phyloP scores from a whole-genome alignment of 2,329 filamentous ascomycete species.

The Camillea tinctor region DNA sequence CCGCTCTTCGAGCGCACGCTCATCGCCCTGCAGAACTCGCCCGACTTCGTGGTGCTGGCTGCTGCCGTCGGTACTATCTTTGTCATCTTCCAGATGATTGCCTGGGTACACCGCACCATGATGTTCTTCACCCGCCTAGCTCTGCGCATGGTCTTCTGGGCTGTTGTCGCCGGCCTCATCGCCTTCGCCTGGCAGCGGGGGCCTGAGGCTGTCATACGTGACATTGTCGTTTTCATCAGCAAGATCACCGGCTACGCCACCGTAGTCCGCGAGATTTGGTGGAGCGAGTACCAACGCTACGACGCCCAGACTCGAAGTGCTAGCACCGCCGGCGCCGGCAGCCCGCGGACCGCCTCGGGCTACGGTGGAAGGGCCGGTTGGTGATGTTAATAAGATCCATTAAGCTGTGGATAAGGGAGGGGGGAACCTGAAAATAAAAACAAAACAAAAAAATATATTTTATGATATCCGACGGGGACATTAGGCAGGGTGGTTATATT shows the following conservation, averaged over 20 bases:
- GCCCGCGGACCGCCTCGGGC: constrained; percentile 13
- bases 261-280: constrained; percentile 54
- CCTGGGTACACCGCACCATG: constrained; percentile 69
- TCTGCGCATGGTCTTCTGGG: constrained; percentile 64
- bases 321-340: constrained; percentile 10
- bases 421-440: background rate
- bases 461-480: background rate
- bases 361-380: constrained; percentile 8
- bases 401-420: background rate
- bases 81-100: constrained; percentile 63
- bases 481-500: background rate
- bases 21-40: constrained; percentile 37
- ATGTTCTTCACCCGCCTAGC: constrained; percentile 74
- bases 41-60: constrained; percentile 43
- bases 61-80: constrained; percentile 56
- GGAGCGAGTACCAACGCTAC: constrained; percentile 56
- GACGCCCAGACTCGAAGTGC: constrained; percentile 44
- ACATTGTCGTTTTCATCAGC: constrained; percentile 47
- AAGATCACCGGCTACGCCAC: constrained; percentile 46
- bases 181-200: constrained; percentile 65
- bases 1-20: constrained; percentile 43
- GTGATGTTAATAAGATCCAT: background rate
- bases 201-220: constrained; percentile 60
- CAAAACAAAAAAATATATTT: background rate
- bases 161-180: constrained; percentile 50